These are phyloP conservation scores for Phytophthora colocasiae DNA, from an alignment of 352 stramenopile species.

Conservation along the genomic window DNA sequence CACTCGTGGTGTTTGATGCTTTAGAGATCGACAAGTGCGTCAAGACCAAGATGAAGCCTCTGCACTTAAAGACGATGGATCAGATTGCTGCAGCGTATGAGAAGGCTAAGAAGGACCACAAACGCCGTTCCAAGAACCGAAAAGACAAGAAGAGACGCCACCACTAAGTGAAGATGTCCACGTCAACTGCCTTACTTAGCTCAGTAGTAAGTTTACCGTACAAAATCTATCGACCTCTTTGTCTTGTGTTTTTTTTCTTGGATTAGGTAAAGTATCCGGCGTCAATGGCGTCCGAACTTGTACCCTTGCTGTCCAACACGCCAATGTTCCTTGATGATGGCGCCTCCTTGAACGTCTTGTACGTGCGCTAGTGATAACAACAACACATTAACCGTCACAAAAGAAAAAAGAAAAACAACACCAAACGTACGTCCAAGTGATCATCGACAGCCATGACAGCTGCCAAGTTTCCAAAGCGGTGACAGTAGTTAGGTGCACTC, in stretches of 20 bases:
- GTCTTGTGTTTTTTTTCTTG: slow-evolving; percentile 10
- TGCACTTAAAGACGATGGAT: slow-evolving; percentile 65
- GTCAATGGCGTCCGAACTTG: slow-evolving; percentile 82
- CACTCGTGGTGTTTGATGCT: slow-evolving; percentile 83
- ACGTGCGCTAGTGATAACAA: slow-evolving; percentile 58
- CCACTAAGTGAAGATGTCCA: slow-evolving; percentile 39
- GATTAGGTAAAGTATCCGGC: slow-evolving; percentile 87
- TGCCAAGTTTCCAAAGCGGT: slow-evolving; percentile 81
- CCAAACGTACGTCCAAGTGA: slow-evolving; percentile 51
- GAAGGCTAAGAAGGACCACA: slow-evolving; percentile 83
- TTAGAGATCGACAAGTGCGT: slow-evolving; percentile 89
- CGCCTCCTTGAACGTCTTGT: slow-evolving; percentile 89
- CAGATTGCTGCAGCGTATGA: slow-evolving; percentile 75
- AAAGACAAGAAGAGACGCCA: slow-evolving; percentile 83
- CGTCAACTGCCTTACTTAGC: slow-evolving; percentile 25
- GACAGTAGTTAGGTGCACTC: slow-evolving; percentile 90
- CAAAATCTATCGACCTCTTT: slow-evolving; percentile 43
- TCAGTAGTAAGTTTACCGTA: slow-evolving; percentile 37
- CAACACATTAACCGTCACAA: slow-evolving; percentile 1
- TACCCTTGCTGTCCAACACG: slow-evolving; percentile 71
- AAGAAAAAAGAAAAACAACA: not conserved
- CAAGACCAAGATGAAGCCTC: slow-evolving; percentile 76
- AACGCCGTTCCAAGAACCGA: slow-evolving; percentile 70
- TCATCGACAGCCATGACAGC: slow-evolving; percentile 78
- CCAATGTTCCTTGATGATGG: slow-evolving; percentile 69